Evolutionary conservation across 129 eudicot genomes (phyloP).

Genomic region (Centrapalus pauciflorus): DNA sequence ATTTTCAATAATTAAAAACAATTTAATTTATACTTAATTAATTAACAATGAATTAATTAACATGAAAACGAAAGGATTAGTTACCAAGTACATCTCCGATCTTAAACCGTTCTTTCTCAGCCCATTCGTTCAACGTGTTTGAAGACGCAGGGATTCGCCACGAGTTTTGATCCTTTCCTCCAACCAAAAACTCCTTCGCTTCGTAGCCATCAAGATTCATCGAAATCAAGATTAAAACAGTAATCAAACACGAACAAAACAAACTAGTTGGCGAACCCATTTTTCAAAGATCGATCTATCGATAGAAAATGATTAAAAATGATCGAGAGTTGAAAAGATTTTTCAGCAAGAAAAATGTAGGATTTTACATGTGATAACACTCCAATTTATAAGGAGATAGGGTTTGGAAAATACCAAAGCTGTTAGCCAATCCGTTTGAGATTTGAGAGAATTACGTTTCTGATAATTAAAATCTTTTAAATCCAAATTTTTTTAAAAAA

Average conservation of each 20-base stretch:
- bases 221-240: slow-evolving; percentile 14
- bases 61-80: not conserved
- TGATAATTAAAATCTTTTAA: slow-evolving; percentile 11
- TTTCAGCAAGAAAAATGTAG: slow-evolving; percentile 2
- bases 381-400: slow-evolving; percentile 21
- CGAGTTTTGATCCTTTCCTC: slow-evolving; percentile 18
- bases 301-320: not conserved
- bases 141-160: slow-evolving; percentile 40
- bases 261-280: slow-evolving; percentile 18
- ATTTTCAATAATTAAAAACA: too few species aligned
- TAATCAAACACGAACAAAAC: slow-evolving; percentile 8
- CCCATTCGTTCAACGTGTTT: slow-evolving; percentile 39
- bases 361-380: slow-evolving; percentile 1
- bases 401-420: slow-evolving; percentile 10
- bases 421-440: slow-evolving; percentile 25
- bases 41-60: not conserved
- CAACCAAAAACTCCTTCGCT: slow-evolving; percentile 36
- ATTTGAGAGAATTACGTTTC: slow-evolving; percentile 21
- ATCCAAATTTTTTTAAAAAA: slow-evolving; percentile 1
- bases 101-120: slow-evolving; percentile 39
- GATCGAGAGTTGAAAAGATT: not conserved
- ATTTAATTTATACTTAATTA: too few species aligned
- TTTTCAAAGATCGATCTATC: not conserved
- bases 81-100: slow-evolving; percentile 58
- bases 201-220: slow-evolving; percentile 13